Percentiles rank a stretch among this genome's conserved stretches.
Conservation (phyloP, 352 stramenopile genomes). For the Phytophthora nicotianae region DNA sequence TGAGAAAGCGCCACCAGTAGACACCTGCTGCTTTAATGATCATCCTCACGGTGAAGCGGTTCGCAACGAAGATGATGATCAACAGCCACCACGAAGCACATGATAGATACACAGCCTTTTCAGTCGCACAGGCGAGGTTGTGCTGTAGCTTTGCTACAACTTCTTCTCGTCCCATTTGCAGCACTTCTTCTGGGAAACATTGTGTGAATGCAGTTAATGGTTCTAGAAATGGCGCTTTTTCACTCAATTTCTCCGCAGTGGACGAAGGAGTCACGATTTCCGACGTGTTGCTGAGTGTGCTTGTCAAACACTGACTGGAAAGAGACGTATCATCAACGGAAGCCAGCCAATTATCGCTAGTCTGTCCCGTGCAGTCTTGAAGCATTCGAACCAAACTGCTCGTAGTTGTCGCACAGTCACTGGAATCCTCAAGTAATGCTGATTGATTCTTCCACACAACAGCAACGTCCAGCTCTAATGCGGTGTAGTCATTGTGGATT, state of each 20-base stretch:
- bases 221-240: slow-evolving; percentile 24
- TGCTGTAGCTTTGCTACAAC: slow-evolving; percentile 41
- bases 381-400: slow-evolving; percentile 39
- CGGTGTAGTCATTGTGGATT: slow-evolving; percentile 36
- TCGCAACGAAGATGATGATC: slow-evolving; percentile 46
- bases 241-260: slow-evolving; percentile 18
- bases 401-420: slow-evolving; percentile 26
- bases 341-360: slow-evolving; percentile 1
- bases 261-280: slow-evolving; percentile 15
- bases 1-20: slow-evolving; percentile 67
- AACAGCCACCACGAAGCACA: slow-evolving; percentile 70
- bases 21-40: slow-evolving; percentile 47
- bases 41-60: slow-evolving; percentile 54
- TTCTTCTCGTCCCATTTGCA: slow-evolving; percentile 14
- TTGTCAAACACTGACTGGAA: slow-evolving; percentile 33
- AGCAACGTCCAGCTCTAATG: slow-evolving; percentile 24
- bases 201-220: slow-evolving; percentile 22
- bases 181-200: slow-evolving; percentile 26
- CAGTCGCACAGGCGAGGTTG: slow-evolving; percentile 50
- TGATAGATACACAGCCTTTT: slow-evolving; percentile 66
- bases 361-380: slow-evolving; percentile 32
- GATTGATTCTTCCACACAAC: slow-evolving; percentile 43
- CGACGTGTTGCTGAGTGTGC: slow-evolving; percentile 19
- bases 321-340: slow-evolving; percentile 13
- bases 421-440: slow-evolving; percentile 18